A percentile compares a stretch with the other conserved stretches of the same genome.
phyloP scores from a whole-genome alignment of 139 green algal genomes.

The Chlorella sp. region DNA sequence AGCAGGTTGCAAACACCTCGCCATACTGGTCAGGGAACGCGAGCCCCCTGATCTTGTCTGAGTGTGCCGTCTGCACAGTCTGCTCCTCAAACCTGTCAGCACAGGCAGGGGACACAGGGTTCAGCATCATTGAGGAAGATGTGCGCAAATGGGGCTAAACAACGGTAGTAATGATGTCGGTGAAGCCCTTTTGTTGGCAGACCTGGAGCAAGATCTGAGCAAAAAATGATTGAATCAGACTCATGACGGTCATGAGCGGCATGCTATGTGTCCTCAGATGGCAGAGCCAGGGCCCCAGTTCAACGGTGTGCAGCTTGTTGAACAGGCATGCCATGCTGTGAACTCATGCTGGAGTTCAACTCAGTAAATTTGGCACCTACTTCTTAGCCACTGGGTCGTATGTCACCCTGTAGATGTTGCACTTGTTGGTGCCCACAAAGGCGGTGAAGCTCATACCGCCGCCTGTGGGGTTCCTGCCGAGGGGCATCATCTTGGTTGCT shows the following conservation, averaged over 20 bases:
- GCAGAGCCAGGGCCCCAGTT: no score
- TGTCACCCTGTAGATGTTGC: slow-evolving; percentile 65
- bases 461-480: no score
- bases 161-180: no score
- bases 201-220: not conserved
- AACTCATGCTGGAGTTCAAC: not conserved
- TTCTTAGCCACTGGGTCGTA: slow-evolving; percentile 38
- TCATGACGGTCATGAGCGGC: not conserved
- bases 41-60: slow-evolving; percentile 58
- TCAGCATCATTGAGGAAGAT: not conserved
- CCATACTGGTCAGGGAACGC: slow-evolving; percentile 61
- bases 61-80: slow-evolving; percentile 73
- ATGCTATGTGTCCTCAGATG: no score
- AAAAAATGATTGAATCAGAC: not conserved
- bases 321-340: not conserved
- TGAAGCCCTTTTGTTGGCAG: not conserved
- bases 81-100: slow-evolving; percentile 37
- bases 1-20: slow-evolving; percentile 72
- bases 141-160: not conserved
- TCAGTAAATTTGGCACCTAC: slow-evolving; percentile 22
- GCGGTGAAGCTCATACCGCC: no score
- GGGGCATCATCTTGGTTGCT: slow-evolving; percentile 17
- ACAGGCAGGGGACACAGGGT: not conserved
- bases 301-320: not conserved
- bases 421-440: slow-evolving; percentile 55